Conservation (phyloP, 176 grass and related monocot species). For the Puccinellia tenuiflora region DNA sequence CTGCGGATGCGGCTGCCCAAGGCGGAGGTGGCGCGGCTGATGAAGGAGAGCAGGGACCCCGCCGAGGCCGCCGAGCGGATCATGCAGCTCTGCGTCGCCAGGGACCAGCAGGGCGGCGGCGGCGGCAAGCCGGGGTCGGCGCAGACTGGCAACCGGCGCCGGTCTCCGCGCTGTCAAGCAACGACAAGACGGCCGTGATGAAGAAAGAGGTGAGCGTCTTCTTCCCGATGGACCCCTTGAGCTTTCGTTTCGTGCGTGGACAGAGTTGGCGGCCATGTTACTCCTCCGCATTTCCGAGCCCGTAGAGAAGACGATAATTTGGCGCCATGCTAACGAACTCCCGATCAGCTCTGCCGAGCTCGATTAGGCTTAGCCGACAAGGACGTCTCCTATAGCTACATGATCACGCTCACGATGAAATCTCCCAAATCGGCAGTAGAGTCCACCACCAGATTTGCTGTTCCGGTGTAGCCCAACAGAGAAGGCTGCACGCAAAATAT, state of each 20-base stretch:
- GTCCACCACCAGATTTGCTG: background rate
- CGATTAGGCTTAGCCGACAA: constrained; percentile 2
- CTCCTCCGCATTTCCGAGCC: too few species aligned
- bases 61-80: constrained; percentile 78
- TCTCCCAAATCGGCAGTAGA: background rate
- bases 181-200: too few species aligned
- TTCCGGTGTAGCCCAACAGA: background rate
- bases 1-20: constrained; percentile 77
- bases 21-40: constrained; percentile 68
- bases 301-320: too few species aligned
- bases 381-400: background rate
- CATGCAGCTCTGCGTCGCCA: constrained; percentile 78
- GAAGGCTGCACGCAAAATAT: background rate
- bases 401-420: background rate
- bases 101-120: too few species aligned
- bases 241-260: too few species aligned
- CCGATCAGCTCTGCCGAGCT: background rate
- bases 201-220: too few species aligned
- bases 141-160: too few species aligned
- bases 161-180: too few species aligned
- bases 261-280: too few species aligned
- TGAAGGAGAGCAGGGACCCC: constrained; percentile 79
- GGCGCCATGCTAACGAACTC: background rate
- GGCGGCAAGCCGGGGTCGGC: too few species aligned
- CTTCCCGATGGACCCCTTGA: too few species aligned